phyloP scores from a whole-genome alignment of 2,329 filamentous ascomycete species.

The Beauveria caledonica region DNA sequence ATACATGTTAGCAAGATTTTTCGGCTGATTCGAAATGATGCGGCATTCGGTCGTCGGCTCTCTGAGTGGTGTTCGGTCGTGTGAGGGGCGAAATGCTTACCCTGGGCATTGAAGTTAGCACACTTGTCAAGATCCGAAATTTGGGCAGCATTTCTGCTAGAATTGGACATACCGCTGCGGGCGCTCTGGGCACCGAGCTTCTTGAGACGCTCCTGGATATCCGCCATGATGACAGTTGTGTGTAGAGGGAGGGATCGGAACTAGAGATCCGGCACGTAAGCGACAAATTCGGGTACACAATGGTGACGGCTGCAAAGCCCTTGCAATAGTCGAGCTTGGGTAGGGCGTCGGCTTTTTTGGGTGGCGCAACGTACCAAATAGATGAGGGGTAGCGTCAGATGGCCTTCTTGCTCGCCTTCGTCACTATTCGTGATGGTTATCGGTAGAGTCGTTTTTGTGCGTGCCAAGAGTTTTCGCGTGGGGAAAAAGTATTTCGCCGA shows the following conservation, averaged over 20 bases:
- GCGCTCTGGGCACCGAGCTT: conserved; percentile 42
- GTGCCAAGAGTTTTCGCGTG: conserved; percentile 37
- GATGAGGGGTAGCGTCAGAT: conserved; percentile 20
- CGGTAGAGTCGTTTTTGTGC: conserved; percentile 31
- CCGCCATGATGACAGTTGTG: conserved; percentile 38
- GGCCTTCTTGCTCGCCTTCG: conserved; percentile 11
- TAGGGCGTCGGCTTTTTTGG: conserved; percentile 4
- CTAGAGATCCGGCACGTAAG: conserved; percentile 17
- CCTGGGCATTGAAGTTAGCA: conserved; percentile 21
- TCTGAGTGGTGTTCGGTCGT: conserved; percentile 1
- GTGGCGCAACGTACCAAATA: conserved; percentile 25
- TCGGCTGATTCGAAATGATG: conserved; percentile 1
- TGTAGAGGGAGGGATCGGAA: conserved; percentile 21
- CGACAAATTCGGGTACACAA: conserved; percentile 2
- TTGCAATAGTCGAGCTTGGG: conserved; percentile 12
- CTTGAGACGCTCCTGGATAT: conserved; percentile 52
- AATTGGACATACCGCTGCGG: conserved; percentile 56
- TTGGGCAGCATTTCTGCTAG: conserved; percentile 12
- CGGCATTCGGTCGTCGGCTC: conserved; percentile 6
- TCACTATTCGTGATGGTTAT: conserved; percentile 13
- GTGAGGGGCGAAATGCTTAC: conserved; percentile 24
- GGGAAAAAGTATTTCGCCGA: conserved; percentile 28
- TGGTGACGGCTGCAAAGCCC: background rate
- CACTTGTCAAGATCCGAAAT: conserved; percentile 10
- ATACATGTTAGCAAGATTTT: conserved; percentile 22